Evolutionary conservation across 169 alveolate genomes (phyloP).

Genomic region (Perkinsus marinus): DNA sequence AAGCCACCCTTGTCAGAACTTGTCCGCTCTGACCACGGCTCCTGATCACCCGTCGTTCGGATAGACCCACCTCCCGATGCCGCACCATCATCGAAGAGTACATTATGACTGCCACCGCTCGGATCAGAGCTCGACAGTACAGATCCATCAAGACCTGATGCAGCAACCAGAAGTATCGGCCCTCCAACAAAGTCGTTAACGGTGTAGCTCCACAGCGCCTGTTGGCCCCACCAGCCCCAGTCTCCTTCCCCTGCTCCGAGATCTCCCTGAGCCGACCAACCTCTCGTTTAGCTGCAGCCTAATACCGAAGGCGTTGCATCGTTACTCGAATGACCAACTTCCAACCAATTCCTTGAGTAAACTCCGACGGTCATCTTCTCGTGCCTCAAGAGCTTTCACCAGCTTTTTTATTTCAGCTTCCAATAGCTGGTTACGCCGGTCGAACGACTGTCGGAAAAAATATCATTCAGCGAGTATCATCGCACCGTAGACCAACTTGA

Average conservation of each 20-base stretch:
- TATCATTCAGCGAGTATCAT: background rate
- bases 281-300: background rate
- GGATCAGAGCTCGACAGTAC: background rate
- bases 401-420: background rate
- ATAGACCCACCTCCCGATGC: background rate
- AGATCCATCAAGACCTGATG: background rate
- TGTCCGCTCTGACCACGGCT: background rate
- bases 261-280: background rate
- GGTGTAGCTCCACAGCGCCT: too few species aligned
- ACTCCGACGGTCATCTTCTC: slow-evolving; percentile 3
- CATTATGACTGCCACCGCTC: background rate
- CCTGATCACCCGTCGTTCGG: background rate
- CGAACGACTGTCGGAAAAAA: background rate
- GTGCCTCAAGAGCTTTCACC: background rate
- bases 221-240: background rate
- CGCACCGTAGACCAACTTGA: background rate
- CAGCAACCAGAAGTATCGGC: background rate
- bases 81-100: background rate
- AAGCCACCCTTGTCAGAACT: background rate
- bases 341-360: slow-evolving; percentile 1
- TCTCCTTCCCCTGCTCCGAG: background rate
- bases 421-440: background rate
- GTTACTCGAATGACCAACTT: background rate
- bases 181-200: background rate
- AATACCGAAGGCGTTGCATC: too few species aligned